These are phyloP conservation scores for Ocimum tenuiflorum DNA, from an alignment of 257 asterid species.

Conservation along the genomic window DNA sequence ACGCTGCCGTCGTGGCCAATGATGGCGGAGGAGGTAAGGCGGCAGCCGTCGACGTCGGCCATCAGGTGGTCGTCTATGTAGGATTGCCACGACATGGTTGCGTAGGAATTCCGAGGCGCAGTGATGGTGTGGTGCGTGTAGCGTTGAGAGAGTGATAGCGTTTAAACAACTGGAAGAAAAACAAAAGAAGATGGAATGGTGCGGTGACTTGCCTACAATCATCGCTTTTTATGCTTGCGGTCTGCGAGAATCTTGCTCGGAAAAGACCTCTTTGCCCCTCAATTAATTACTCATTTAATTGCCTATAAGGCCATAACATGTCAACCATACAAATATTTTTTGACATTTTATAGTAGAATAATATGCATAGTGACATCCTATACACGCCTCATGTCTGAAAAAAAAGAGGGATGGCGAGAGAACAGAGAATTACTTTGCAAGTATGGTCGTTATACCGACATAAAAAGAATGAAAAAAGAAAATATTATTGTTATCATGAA, in stretches of 20 bases:
- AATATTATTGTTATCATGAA: too few relatives aligned
- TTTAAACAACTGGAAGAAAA: conserved; percentile 23
- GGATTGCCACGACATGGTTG: conserved; percentile 82
- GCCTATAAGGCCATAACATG: too few relatives aligned
- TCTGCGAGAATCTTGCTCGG: neutral
- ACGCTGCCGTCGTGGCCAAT: conserved; percentile 71
- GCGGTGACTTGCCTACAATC: conserved; percentile 24
- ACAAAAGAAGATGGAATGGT: neutral
- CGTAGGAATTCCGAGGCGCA: neutral
- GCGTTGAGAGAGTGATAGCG: conserved; percentile 20
- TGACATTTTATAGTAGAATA: too few relatives aligned
- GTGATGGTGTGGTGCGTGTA: neutral
- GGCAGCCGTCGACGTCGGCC: conserved; percentile 58
- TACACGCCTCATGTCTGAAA: too few relatives aligned
- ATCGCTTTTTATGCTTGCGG: conserved; percentile 32
- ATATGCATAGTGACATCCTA: too few relatives aligned
- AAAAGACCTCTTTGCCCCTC: conserved; percentile 23
- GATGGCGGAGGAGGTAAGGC: conserved; percentile 68
- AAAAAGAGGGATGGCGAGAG: too few relatives aligned
- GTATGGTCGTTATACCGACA: too few relatives aligned
- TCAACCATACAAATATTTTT: too few relatives aligned
- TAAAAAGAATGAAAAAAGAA: too few relatives aligned
- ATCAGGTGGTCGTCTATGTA: conserved; percentile 77
- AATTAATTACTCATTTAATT: too few relatives aligned
- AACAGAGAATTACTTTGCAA: too few relatives aligned